These are phyloP conservation scores for Citrullus colocynthis DNA, from an alignment of 306 rosid species.

Conservation along the genomic window DNA sequence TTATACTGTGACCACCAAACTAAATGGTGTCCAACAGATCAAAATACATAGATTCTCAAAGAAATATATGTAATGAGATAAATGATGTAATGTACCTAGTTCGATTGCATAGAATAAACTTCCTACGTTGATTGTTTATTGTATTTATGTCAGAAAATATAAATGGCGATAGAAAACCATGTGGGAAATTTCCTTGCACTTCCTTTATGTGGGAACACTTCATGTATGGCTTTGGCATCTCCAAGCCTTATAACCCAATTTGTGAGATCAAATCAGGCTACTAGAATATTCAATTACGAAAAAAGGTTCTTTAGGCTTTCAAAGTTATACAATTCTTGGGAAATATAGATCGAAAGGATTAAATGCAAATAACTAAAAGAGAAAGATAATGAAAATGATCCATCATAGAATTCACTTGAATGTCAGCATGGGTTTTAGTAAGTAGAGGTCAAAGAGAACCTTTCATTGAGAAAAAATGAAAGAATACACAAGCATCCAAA, in stretches of 20 bases:
- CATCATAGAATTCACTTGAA: not conserved
- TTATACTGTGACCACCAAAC: not conserved
- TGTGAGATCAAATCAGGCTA: not conserved
- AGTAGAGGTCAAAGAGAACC: not conserved
- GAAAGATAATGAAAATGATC: not conserved
- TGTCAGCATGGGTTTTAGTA: not conserved
- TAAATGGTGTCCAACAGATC: slow-evolving; percentile 9
- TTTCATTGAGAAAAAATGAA: too few relatives aligned
- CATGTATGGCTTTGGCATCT: not conserved
- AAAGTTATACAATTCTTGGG: not conserved
- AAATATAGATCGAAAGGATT: not conserved
- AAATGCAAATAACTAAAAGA: not conserved
- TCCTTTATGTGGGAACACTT: not conserved
- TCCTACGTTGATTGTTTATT: not conserved
- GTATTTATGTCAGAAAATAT: not conserved
- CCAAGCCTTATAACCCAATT: not conserved
- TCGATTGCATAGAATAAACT: not conserved
- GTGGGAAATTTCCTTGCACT: not conserved
- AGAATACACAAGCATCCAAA: too few relatives aligned
- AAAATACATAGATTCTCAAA: not conserved
- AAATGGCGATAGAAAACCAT: not conserved
- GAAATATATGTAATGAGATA: not conserved
- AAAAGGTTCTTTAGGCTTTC: not conserved
- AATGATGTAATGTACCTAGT: not conserved
- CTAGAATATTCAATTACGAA: not conserved